phyloP scores from a whole-genome alignment of 768 basidiomycete species.

The Fomitopsis serialis region DNA sequence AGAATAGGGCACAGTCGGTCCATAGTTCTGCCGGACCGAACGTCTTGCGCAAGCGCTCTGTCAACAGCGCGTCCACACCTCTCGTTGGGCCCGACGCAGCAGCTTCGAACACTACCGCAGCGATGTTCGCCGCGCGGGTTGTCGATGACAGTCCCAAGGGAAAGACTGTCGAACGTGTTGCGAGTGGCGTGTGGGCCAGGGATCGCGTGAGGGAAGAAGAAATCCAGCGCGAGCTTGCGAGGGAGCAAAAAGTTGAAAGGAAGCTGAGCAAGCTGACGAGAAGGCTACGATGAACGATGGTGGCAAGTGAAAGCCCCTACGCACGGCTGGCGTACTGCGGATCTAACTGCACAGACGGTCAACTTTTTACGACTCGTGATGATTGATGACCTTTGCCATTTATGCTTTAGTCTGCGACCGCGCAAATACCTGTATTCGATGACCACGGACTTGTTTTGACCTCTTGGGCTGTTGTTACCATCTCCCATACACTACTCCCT shows the following conservation, averaged over 20 bases:
- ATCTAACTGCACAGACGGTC: too few relatives aligned
- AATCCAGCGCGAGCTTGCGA: constrained; percentile 10
- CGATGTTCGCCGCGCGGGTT: constrained; percentile 17
- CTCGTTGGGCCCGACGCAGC: constrained; percentile 2
- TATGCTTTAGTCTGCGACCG: too few relatives aligned
- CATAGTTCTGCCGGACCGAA: constrained; percentile 20
- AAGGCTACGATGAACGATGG: neutral
- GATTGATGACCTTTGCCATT: too few relatives aligned
- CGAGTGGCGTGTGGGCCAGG: constrained; percentile 5
- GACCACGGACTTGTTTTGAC: too few relatives aligned
- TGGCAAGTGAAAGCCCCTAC: too few relatives aligned
- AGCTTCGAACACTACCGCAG: constrained; percentile 15
- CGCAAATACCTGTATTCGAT: too few relatives aligned
- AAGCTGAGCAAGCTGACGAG: constrained; percentile 21
- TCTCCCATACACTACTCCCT: too few relatives aligned
- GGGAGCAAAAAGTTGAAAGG: constrained; percentile 4
- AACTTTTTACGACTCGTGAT: too few relatives aligned
- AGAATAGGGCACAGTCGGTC: constrained; percentile 16
- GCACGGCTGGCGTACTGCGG: too few relatives aligned
- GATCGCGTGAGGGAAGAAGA: constrained; percentile 13
- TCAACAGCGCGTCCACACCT: constrained; percentile 5
- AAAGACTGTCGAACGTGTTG: neutral
- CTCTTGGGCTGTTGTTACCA: too few relatives aligned
- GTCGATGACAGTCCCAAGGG: neutral
- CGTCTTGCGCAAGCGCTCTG: constrained; percentile 21